Evolutionary conservation across 352 stramenopile genomes (phyloP).

Genomic region (Phytophthora crassamura): DNA sequence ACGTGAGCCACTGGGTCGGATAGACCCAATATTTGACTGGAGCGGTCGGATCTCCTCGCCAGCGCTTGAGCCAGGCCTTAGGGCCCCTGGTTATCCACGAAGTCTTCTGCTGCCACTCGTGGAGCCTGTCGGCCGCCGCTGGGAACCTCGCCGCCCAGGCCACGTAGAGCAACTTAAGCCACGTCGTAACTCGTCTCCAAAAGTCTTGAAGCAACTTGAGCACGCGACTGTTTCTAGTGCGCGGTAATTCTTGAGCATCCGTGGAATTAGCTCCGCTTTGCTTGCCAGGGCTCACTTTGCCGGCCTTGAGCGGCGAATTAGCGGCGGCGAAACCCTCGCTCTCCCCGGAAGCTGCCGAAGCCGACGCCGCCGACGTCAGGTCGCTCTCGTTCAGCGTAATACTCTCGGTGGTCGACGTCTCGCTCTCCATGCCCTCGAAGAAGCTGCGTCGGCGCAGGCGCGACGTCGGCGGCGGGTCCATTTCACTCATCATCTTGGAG

Average conservation of each 20-base stretch:
- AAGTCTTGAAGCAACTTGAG: slow-evolving; percentile 25
- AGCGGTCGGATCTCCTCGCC: slow-evolving; percentile 26
- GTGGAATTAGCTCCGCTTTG: slow-evolving; percentile 25
- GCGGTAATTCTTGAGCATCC: slow-evolving; percentile 11
- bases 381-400: slow-evolving; percentile 42
- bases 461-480: slow-evolving; percentile 51
- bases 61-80: slow-evolving; percentile 28
- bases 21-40: slow-evolving; percentile 72
- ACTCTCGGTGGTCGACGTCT: slow-evolving; percentile 39
- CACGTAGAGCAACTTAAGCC: slow-evolving; percentile 35
- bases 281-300: slow-evolving; percentile 23
- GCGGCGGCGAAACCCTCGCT: slow-evolving; percentile 20
- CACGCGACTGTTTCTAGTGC: slow-evolving; percentile 7
- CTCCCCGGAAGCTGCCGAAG: not conserved
- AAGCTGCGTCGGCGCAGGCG: slow-evolving; percentile 75
- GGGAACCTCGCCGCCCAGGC: slow-evolving; percentile 34
- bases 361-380: slow-evolving; percentile 23
- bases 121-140: slow-evolving; percentile 19
- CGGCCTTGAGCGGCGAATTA: slow-evolving; percentile 28
- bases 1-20: slow-evolving; percentile 69
- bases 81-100: slow-evolving; percentile 13
- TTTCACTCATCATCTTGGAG: slow-evolving; percentile 62
- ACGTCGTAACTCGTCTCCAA: slow-evolving; percentile 13
- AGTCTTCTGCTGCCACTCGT: slow-evolving; percentile 23
- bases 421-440: slow-evolving; percentile 68